Percentiles rank a stretch among this genome's conserved stretches.
Conservation (phyloP, 208 protist genomes). For the Acanthamoeba castellanii region DNA sequence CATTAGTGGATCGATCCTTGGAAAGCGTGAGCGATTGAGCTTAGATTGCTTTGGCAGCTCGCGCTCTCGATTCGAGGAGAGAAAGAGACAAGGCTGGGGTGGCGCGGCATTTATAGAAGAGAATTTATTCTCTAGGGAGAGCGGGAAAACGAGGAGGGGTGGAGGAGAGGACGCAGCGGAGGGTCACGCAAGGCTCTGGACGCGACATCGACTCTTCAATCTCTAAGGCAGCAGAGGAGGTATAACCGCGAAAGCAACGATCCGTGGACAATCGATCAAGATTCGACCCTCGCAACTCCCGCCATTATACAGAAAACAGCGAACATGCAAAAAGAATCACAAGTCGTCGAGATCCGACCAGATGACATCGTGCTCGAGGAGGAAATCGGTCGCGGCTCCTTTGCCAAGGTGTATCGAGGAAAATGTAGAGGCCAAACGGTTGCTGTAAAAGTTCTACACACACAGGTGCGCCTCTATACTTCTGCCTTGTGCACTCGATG, state of each 20-base stretch:
- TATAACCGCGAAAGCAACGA: not conserved
- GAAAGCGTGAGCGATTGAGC: too few species aligned
- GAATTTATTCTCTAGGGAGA: too few species aligned
- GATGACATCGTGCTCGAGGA: conserved; percentile 57
- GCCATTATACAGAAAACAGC: not conserved
- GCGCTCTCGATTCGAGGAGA: too few species aligned
- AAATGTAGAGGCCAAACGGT: conserved; percentile 68
- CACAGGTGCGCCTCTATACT: conserved; percentile 26
- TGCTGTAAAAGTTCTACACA: conserved; percentile 65
- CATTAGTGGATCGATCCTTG: not conserved
- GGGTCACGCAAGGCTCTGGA: too few species aligned
- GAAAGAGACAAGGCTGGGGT: too few species aligned
- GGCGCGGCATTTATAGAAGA: too few species aligned
- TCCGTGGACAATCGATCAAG: not conserved
- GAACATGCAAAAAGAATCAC: conserved; percentile 25
- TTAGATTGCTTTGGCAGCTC: too few species aligned
- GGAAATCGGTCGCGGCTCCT: conserved; percentile 55
- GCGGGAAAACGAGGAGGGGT: too few species aligned
- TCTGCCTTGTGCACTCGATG: not conserved
- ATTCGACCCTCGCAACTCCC: too few species aligned
- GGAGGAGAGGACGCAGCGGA: too few species aligned
- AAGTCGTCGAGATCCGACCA: conserved; percentile 53
- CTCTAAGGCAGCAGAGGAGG: too few species aligned
- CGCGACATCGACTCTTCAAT: too few species aligned
- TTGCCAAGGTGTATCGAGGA: conserved; percentile 68